Conservation (phyloP, 768 basidiomycete species). For the Imleria badia region DNA sequence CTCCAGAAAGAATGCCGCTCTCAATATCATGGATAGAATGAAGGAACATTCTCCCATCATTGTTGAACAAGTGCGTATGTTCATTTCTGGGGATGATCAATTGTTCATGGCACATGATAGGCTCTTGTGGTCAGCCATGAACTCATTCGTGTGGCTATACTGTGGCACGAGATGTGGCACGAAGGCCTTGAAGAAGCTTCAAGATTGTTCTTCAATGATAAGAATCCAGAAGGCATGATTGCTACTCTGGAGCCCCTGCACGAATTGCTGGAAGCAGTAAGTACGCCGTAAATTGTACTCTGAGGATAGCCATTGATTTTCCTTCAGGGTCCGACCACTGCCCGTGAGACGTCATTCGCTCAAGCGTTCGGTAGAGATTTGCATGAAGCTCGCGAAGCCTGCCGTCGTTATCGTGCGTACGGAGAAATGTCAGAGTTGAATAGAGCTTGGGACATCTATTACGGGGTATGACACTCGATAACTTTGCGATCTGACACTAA, state of each 20-base stretch:
- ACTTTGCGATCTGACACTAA: neutral
- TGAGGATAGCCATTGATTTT: conserved; percentile 1
- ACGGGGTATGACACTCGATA: conserved; percentile 55
- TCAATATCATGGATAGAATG: conserved; percentile 89
- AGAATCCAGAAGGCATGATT: conserved; percentile 97
- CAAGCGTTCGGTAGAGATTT: conserved; percentile 94
- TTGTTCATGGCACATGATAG: conserved; percentile 34
- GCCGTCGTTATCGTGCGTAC: conserved; percentile 79
- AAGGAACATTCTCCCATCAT: conserved; percentile 84
- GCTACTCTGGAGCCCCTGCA: conserved; percentile 89
- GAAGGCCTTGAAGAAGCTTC: conserved; percentile 98
- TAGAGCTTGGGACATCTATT: conserved; percentile 99
- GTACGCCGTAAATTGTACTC: conserved; percentile 17
- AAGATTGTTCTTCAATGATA: conserved; percentile 93
- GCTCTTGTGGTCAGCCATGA: conserved; percentile 90
- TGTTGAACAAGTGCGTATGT: conserved; percentile 72
- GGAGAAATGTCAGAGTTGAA: conserved; percentile 90
- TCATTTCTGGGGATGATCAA: neutral
- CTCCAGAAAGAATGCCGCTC: conserved; percentile 78
- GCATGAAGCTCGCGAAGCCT: conserved; percentile 88
- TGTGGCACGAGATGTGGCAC: conserved; percentile 99
- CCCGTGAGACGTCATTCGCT: conserved; percentile 91
- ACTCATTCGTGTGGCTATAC: conserved; percentile 93
- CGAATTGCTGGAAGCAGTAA: conserved; percentile 82
- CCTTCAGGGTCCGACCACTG: conserved; percentile 83